Evolutionary conservation across 2,329 filamentous ascomycete genomes (phyloP).

Genomic region (Trichophyton mentagrophytes): DNA sequence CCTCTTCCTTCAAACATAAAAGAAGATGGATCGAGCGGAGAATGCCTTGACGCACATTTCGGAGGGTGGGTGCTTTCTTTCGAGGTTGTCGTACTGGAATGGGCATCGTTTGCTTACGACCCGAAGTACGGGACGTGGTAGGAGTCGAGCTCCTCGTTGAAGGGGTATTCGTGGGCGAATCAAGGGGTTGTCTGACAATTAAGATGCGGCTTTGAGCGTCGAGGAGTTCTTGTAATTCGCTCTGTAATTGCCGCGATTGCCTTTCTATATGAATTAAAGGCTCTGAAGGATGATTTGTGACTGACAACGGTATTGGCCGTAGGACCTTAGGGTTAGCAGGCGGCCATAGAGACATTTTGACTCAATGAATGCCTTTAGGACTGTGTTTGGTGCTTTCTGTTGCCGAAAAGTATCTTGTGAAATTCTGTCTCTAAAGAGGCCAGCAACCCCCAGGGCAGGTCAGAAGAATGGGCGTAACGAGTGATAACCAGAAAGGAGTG

Average conservation of each 20-base stretch:
- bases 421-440: too few species aligned
- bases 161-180: constrained; percentile 28
- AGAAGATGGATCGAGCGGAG: constrained; percentile 45
- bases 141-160: constrained; percentile 37
- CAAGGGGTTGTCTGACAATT: constrained; percentile 34
- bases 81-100: constrained; percentile 28
- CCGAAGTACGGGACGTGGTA: constrained; percentile 19
- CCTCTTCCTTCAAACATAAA: constrained; percentile 44
- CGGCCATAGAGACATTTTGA: constrained; percentile 3
- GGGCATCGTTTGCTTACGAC: constrained; percentile 24
- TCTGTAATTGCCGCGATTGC: constrained; percentile 42
- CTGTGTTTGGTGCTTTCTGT: too few species aligned
- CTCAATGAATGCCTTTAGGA: too few species aligned
- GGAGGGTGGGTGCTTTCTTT: constrained; percentile 39
- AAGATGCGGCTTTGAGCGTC: constrained; percentile 50
- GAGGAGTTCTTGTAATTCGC: constrained; percentile 45
- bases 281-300: constrained; percentile 24
- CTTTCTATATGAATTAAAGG: constrained; percentile 40
- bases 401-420: too few species aligned
- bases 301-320: constrained; percentile 20
- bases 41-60: constrained; percentile 44
- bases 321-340: constrained; percentile 6
- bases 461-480: too few species aligned
- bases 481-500: too few species aligned
- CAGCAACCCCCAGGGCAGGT: too few species aligned